Percentiles rank a stretch among this genome's conserved stretches.
These are phyloP conservation scores for Cryptococcus floricola DNA, from an alignment of 1,284 basidiomycete genomes.

Conservation along the genomic window DNA sequence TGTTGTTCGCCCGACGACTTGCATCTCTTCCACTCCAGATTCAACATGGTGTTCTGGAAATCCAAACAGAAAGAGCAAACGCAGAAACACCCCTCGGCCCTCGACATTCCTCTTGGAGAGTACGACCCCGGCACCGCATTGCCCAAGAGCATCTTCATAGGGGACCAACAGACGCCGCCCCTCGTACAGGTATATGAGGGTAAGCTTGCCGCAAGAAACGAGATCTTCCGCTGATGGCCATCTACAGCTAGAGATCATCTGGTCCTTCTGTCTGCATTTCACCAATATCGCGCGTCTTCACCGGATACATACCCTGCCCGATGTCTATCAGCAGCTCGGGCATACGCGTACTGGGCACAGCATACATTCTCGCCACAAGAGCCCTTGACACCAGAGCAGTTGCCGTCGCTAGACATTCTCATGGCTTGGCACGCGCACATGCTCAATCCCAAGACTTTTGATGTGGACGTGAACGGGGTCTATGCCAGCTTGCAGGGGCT, in stretches of 20 bases:
- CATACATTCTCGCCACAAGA: not conserved
- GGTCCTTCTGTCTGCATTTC: slow-evolving; percentile 18
- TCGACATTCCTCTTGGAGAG: slow-evolving; percentile 19
- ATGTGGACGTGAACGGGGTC: slow-evolving; percentile 16
- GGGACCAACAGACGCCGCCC: slow-evolving; percentile 1
- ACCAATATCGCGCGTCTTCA: slow-evolving; percentile 1
- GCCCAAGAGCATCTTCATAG: slow-evolving; percentile 17
- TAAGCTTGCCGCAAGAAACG: not conserved
- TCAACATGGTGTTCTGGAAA: too few species aligned
- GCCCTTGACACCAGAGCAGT: slow-evolving; percentile 6
- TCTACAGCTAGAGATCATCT: slow-evolving; percentile 24
- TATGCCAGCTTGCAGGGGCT: slow-evolving; percentile 17
- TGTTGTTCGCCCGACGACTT: too few species aligned
- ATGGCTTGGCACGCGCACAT: slow-evolving; percentile 42
- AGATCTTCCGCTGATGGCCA: not conserved
- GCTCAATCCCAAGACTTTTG: slow-evolving; percentile 31
- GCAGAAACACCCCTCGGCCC: slow-evolving; percentile 5
- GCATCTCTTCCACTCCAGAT: too few species aligned
- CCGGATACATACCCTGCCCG: not conserved
- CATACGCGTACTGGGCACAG: slow-evolving; percentile 10
- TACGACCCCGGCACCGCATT: slow-evolving; percentile 21
- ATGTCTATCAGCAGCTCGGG: slow-evolving; percentile 1
- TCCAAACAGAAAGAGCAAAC: not conserved
- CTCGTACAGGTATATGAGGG: slow-evolving; percentile 5
- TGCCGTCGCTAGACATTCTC: slow-evolving; percentile 26